Conservation (phyloP, 2,329 filamentous ascomycete genomes). For the Intubia oerlemansii region DNA sequence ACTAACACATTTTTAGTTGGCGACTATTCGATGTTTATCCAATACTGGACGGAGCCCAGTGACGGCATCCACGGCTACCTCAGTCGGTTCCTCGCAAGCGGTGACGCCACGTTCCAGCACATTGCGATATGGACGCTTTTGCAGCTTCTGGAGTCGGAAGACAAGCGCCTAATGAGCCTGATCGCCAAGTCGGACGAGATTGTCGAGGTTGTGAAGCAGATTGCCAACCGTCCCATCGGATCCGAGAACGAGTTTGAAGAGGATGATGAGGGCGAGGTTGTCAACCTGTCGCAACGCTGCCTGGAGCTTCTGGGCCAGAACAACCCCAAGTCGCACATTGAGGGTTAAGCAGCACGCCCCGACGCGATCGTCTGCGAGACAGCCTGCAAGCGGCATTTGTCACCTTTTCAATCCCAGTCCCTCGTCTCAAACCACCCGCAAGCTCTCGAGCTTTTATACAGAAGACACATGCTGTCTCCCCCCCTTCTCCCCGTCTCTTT, state of each 20-base stretch:
- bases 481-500: background rate
- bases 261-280: conserved; percentile 82
- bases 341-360: conserved; percentile 32
- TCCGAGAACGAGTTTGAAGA: conserved; percentile 72
- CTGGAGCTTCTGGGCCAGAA: conserved; percentile 65
- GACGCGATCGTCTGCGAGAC: background rate
- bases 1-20: conserved; percentile 40
- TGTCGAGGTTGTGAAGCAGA: conserved; percentile 75
- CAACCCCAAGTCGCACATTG: conserved; percentile 60
- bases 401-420: too few relatives aligned
- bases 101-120: conserved; percentile 94
- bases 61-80: conserved; percentile 94
- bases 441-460: too few relatives aligned
- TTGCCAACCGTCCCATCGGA: conserved; percentile 75
- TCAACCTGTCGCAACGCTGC: conserved; percentile 75
- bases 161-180: conserved; percentile 66
- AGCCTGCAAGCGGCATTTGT: too few relatives aligned
- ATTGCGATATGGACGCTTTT: conserved; percentile 97
- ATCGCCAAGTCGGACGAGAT: conserved; percentile 85
- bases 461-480: too few relatives aligned
- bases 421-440: too few relatives aligned
- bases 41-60: conserved; percentile 80
- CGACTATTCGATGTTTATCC: conserved; percentile 89
- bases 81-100: conserved; percentile 76
- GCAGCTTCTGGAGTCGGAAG: conserved; percentile 87